Conservation (phyloP, 306 rosid genomes). For the Purshia tridentata region DNA sequence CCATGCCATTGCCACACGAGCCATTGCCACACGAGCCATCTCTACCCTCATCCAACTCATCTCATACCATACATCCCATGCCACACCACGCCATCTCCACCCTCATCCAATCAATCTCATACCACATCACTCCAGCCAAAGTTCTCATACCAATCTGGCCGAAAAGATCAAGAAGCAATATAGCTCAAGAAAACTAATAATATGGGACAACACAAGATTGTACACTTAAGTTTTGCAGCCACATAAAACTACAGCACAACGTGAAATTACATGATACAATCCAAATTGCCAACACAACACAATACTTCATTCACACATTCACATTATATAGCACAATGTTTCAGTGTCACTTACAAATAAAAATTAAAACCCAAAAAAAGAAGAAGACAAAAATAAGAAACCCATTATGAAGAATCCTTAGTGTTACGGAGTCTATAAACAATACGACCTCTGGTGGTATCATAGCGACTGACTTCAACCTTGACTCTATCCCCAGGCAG, state of each 20-base stretch:
- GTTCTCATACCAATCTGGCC: neutral
- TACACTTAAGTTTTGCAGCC: neutral
- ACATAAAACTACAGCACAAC: neutral
- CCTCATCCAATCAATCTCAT: neutral
- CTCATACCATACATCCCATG: neutral
- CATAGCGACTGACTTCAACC: constrained; percentile 57
- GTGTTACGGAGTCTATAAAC: constrained; percentile 37
- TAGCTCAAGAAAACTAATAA: neutral
- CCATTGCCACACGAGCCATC: no score
- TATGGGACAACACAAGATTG: neutral
- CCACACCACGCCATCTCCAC: neutral
- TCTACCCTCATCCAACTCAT: neutral
- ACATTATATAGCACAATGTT: neutral
- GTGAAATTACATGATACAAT: neutral
- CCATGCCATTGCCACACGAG: no score
- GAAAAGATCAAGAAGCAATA: neutral
- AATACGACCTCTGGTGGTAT: constrained; percentile 49
- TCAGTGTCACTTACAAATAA: neutral
- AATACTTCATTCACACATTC: neutral
- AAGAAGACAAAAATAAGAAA: neutral
- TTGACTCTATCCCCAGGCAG: constrained; percentile 58
- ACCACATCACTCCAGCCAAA: no score
- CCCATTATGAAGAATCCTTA: constrained; percentile 30
- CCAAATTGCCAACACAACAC: neutral
- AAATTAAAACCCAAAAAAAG: neutral